phyloP scores from a whole-genome alignment of 1,139 yeast species.

The Blastobotrys elegans region DNA sequence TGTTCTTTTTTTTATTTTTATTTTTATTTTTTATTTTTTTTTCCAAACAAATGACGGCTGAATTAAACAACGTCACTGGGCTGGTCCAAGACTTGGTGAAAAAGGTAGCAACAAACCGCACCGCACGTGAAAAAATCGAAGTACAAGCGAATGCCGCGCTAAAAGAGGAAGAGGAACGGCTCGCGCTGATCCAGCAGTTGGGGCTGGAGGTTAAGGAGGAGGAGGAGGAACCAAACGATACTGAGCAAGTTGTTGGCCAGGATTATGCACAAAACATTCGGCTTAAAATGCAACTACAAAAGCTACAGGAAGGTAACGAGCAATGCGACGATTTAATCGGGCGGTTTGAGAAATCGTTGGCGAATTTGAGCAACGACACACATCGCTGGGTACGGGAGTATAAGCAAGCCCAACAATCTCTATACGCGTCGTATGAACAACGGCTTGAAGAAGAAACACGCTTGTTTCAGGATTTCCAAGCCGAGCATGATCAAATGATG shows the following conservation, averaged over 20 bases:
- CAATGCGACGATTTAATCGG: constrained; percentile 22
- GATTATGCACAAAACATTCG: constrained; percentile 21
- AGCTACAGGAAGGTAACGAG: constrained; percentile 24
- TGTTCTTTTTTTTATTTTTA: not conserved
- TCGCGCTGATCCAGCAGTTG: constrained; percentile 15
- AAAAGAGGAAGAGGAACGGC: constrained; percentile 18
- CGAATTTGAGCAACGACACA: constrained; percentile 20
- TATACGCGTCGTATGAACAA: constrained; percentile 22
- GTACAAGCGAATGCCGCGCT: constrained; percentile 18
- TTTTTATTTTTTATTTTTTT: not conserved
- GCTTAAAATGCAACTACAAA: constrained; percentile 27
- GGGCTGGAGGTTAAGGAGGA: constrained; percentile 6
- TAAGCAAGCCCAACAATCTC: constrained; percentile 18
- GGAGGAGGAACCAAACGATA: constrained; percentile 13
- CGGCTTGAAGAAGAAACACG: constrained; percentile 23
- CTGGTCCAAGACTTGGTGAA: constrained; percentile 21
- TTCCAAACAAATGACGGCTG: not conserved
- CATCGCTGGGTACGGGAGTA: constrained; percentile 21
- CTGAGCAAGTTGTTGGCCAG: not conserved
- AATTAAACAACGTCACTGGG: constrained; percentile 15
- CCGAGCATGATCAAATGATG: constrained; percentile 19
- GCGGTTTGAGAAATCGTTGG: constrained; percentile 23
- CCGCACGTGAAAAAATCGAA: constrained; percentile 15
- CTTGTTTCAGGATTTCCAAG: constrained; percentile 18
- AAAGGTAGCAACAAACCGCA: constrained; percentile 17